Base-by-base conservation (phyloP, 2,329 filamentous ascomycete genomes). In the Macrophomina pseudophaseolina region DNA sequence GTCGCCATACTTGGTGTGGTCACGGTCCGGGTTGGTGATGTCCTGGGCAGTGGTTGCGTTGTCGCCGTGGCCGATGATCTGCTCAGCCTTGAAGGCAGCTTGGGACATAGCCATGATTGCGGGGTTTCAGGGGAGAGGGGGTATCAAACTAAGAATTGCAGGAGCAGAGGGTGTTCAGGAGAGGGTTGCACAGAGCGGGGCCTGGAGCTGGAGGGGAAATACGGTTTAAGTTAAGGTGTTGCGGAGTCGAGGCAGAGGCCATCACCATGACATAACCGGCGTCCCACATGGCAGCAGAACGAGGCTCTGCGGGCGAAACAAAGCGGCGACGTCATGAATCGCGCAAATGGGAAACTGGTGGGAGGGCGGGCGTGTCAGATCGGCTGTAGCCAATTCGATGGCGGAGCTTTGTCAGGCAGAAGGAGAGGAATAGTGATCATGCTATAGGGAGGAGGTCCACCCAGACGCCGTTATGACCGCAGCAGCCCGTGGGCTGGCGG, bases 21-120 rank as follows among this genome's bases (percentile, higher is more conserved):
- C 83, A 4, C 81, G 81, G 1, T 79, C 71, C 59, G 70, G 69
- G 33, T 69, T 63, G 8, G 70, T 71, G 56, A 94, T 82, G 73
- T 95, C 88, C 69, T 94, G 91, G 16, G 84, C 80, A 0, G 87
- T 91, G 63, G 85, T 82, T 18, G 88, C 84, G 72, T 89, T 90
- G 71, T 86, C 83, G 71, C 81, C 85, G 74, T 94, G 90, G 60
- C 91, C 91, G 56, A 94, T 74, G 59, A 79, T 80, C 80, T 90
- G 87, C 75, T 95, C 92, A 65, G 79, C 85, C 66, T 85, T 75
- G 68, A 86, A 87, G 56, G 92, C 92, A 79, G 87, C 89, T 83
- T 91, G 88, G 64, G 88, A 83, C 65, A 86, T 76, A 30, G 87
- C 82, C 83, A 89, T 90, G 33, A 63, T 80, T 49, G 42, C 42